Conservation (phyloP, 305 asterid genomes). For the Solanum hybrid region DNA sequence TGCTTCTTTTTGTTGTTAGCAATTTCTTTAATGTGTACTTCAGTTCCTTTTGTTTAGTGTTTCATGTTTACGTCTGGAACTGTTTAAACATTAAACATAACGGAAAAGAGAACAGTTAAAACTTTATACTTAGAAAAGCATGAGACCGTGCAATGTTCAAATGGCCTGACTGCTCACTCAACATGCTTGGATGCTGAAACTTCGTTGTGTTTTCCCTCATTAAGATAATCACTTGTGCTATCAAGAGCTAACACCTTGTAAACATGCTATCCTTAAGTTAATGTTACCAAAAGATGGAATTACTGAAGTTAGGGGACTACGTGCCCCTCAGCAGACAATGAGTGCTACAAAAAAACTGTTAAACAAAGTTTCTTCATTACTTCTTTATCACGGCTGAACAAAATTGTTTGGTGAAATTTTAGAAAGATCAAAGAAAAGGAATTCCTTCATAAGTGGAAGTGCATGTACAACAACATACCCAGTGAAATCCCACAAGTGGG, state of each 20-base stretch:
- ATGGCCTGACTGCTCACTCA: not conserved
- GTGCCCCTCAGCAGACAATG: not conserved
- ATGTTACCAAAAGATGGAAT: not conserved
- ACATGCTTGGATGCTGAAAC: not conserved
- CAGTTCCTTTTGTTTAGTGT: not conserved
- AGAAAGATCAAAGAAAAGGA: not conserved
- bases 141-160: not conserved
- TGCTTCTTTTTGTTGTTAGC: not conserved
- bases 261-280: not conserved
- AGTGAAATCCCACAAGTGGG: not conserved
- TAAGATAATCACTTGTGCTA: not conserved
- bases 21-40: not conserved
- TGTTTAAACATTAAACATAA: not conserved
- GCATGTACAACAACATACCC: not conserved
- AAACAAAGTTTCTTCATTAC: not conserved
- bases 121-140: not conserved
- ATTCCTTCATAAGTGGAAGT: not conserved
- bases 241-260: not conserved
- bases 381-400: not conserved
- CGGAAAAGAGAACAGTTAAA: not conserved
- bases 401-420: not conserved
- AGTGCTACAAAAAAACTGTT: not conserved
- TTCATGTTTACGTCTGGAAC: slow-evolving; percentile 1
- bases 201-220: not conserved
- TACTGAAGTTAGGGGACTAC: not conserved